A percentile compares a stretch with the other conserved stretches of the same genome.
These are phyloP conservation scores for Cyberlindnera subsufficiens DNA, from an alignment of 805 yeast genomes.

Conservation along the genomic window DNA sequence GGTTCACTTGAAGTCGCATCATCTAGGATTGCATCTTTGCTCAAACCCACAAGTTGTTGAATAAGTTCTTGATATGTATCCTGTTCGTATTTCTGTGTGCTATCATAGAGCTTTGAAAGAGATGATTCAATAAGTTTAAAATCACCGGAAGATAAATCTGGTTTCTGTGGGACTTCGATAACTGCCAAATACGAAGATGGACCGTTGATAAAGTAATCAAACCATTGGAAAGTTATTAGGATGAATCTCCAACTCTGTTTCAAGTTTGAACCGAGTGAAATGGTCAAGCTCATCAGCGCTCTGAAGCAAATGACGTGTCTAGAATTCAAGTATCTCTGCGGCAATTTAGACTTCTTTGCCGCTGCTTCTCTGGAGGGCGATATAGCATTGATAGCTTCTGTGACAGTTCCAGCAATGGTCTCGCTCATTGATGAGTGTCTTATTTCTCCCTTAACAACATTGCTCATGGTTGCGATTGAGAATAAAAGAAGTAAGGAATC, in stretches of 20 bases:
- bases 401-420: conserved; percentile 41
- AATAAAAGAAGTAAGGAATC: conserved; percentile 50
- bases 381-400: conserved; percentile 11
- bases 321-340: conserved; percentile 46
- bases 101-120: conserved; percentile 54
- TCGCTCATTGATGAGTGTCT: conserved; percentile 42
- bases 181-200: conserved; percentile 34
- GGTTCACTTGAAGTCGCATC: conserved; percentile 18
- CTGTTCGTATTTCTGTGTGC: conserved; percentile 49
- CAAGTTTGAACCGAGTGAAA: conserved; percentile 75
- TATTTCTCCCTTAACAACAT: conserved; percentile 26
- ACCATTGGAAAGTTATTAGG: conserved; percentile 69
- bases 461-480: conserved; percentile 38
- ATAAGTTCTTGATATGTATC: conserved; percentile 45
- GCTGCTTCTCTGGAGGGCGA: conserved; percentile 7
- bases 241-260: conserved; percentile 61
- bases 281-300: conserved; percentile 70
- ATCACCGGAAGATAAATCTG: conserved; percentile 41
- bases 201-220: conserved; percentile 65
- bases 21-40: conserved; percentile 22
- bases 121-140: conserved; percentile 47
- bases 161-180: conserved; percentile 36
- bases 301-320: conserved; percentile 73
- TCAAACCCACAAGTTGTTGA: conserved; percentile 39
- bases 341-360: conserved; percentile 12